Evolutionary conservation across 2,329 filamentous ascomycete genomes (phyloP).

Genomic region (Allantophomopsis cytisporea): DNA sequence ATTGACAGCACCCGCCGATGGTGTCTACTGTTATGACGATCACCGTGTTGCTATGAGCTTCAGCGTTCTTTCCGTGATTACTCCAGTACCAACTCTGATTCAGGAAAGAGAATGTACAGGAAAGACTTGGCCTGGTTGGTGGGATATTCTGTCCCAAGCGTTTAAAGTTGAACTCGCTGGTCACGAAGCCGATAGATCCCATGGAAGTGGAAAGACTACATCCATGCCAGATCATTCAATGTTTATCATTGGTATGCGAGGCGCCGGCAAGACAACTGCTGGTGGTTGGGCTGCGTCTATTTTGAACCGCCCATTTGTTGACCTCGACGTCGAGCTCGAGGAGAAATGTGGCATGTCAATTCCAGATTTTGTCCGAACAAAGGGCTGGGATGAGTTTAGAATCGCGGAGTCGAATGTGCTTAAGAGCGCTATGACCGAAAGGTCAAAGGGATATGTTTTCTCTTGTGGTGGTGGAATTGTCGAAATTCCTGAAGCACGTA

Average conservation of each 20-base stretch:
- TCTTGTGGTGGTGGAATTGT: slow-evolving; percentile 92
- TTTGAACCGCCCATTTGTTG: slow-evolving; percentile 65
- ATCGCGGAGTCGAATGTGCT: slow-evolving; percentile 65
- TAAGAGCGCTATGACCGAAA: slow-evolving; percentile 59
- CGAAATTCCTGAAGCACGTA: slow-evolving; percentile 67
- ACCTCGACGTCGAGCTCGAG: slow-evolving; percentile 83
- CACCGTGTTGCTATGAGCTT: slow-evolving; percentile 98
- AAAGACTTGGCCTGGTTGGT: slow-evolving; percentile 99
- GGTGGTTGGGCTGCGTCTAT: slow-evolving; percentile 73
- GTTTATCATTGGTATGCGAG: slow-evolving; percentile 94
- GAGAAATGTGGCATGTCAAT: slow-evolving; percentile 60
- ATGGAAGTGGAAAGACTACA: slow-evolving; percentile 23
- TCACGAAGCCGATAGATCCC: slow-evolving; percentile 20
- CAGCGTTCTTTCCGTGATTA: slow-evolving; percentile 67
- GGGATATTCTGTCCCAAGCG: slow-evolving; percentile 71
- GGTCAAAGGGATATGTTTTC: slow-evolving; percentile 66
- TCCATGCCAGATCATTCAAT: slow-evolving; percentile 47
- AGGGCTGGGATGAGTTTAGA: slow-evolving; percentile 84
- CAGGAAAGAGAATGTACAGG: slow-evolving; percentile 85
- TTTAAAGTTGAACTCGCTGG: slow-evolving; percentile 62
- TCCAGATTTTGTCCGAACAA: slow-evolving; percentile 64
- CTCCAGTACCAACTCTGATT: slow-evolving; percentile 60
- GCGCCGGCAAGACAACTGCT: slow-evolving; percentile 90
- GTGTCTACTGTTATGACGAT: slow-evolving; percentile 90
- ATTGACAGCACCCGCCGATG: slow-evolving; percentile 41